These are phyloP conservation scores for Citeromyces hawaiiensis DNA, from an alignment of 1,139 yeast species.

Conservation along the genomic window DNA sequence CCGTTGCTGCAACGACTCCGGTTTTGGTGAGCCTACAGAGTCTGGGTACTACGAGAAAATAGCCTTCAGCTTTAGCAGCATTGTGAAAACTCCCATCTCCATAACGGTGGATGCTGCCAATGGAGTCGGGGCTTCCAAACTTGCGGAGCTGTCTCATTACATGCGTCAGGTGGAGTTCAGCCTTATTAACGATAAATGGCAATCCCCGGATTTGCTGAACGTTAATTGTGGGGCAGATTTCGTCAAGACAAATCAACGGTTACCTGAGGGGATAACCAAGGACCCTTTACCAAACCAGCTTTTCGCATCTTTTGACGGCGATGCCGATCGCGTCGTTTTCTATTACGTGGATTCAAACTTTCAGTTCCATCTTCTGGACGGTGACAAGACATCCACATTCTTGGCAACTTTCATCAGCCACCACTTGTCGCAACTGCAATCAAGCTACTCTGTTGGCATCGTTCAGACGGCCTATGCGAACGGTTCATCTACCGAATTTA, in stretches of 20 bases:
- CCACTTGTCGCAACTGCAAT: conserved; percentile 25
- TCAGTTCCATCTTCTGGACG: conserved; percentile 67
- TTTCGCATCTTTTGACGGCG: conserved; percentile 90
- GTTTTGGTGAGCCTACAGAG: conserved; percentile 54
- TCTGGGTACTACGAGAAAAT: conserved; percentile 62
- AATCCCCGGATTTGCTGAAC: conserved; percentile 49
- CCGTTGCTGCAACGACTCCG: conserved; percentile 48
- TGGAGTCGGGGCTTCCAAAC: conserved; percentile 88
- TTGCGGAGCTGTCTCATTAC: conserved; percentile 29
- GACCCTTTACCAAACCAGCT: conserved; percentile 24
- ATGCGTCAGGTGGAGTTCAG: conserved; percentile 24
- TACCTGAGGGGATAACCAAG: conserved; percentile 45
- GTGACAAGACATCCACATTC: conserved; percentile 85
- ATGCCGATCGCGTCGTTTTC: conserved; percentile 89
- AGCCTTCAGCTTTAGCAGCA: conserved; percentile 16
- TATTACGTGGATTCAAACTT: conserved; percentile 42
- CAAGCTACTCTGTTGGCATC: conserved; percentile 52
- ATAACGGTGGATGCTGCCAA: conserved; percentile 81
- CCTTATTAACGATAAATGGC: conserved; percentile 48
- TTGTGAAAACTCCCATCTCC: conserved; percentile 26
- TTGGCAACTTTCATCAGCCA: conserved; percentile 58
- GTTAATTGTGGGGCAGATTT: conserved; percentile 88
- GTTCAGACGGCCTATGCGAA: conserved; percentile 98
- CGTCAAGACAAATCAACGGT: conserved; percentile 77
- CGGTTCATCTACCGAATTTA: conserved; percentile 74